Evolutionary conservation across 164 flowering plant genomes (phyloP).

Genomic region (Berberis vulgaris): DNA sequence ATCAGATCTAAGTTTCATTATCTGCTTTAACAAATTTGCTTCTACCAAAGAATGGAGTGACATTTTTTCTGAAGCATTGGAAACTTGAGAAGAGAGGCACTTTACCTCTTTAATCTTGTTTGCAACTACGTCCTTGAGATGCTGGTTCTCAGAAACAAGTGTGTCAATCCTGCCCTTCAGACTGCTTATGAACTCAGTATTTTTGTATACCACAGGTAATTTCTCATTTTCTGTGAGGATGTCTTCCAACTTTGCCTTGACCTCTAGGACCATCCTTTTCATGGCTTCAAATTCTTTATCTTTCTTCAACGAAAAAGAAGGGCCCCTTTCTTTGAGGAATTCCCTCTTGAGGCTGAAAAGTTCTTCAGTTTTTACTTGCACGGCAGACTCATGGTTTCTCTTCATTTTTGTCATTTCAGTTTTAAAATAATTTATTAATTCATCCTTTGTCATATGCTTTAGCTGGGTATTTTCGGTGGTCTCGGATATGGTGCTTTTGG

Average conservation of each 20-base stretch:
- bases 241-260: conserved; percentile 46
- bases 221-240: conserved; percentile 46
- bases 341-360: conserved; percentile 52
- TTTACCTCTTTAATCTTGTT: conserved; percentile 39
- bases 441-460: conserved; percentile 45
- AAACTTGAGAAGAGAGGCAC: conserved; percentile 32
- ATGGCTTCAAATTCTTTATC: conserved; percentile 61
- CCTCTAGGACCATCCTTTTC: conserved; percentile 56
- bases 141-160: conserved; percentile 47
- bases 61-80: conserved; percentile 36
- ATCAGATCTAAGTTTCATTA: conserved; percentile 29
- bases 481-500: conserved; percentile 26
- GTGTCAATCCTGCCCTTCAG: conserved; percentile 38
- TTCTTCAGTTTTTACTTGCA: conserved; percentile 54
- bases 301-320: conserved; percentile 30
- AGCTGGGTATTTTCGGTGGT: conserved; percentile 34
- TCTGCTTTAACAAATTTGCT: conserved; percentile 26
- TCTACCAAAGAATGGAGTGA: conserved; percentile 34
- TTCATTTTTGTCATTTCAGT: conserved; percentile 54
- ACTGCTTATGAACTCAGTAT: conserved; percentile 20
- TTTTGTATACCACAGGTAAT: conserved; percentile 19
- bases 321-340: conserved; percentile 42
- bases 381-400: conserved; percentile 56
- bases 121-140: conserved; percentile 37
- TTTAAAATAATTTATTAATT: conserved; percentile 41